Evolutionary conservation across 2,329 filamentous ascomycete species (phyloP).

Genomic region (Pestalotiopsis sp.): DNA sequence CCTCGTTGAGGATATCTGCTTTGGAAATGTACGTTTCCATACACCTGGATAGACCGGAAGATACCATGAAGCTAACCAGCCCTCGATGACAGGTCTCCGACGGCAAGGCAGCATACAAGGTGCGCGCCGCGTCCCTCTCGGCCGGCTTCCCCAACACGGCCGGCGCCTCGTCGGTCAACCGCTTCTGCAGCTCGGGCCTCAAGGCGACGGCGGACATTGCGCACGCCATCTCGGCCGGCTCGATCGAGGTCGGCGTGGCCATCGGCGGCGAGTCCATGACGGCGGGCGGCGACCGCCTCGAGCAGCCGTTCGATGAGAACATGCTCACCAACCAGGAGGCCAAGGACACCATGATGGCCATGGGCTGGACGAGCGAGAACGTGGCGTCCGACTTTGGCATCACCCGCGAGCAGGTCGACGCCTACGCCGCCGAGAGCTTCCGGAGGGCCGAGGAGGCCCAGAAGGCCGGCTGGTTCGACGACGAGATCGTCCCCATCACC

Average conservation of each 20-base stretch:
- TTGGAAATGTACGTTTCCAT: conserved; percentile 75
- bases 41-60: no score
- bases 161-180: conserved; percentile 80
- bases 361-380: conserved; percentile 98
- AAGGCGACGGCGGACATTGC: conserved; percentile 96
- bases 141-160: conserved; percentile 94
- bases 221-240: conserved; percentile 77
- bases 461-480: conserved; percentile 87
- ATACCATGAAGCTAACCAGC: neutral
- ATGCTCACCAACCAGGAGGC: conserved; percentile 77
- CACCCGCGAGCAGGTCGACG: conserved; percentile 77
- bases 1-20: conserved; percentile 85
- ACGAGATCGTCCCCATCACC: conserved; percentile 90
- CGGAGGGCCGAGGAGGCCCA: conserved; percentile 85
- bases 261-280: conserved; percentile 91
- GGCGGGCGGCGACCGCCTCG: conserved; percentile 68
- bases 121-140: conserved; percentile 84
- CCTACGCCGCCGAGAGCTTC: conserved; percentile 86
- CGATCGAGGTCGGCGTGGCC: conserved; percentile 86
- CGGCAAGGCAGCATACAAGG: conserved; percentile 84
- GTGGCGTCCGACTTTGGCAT: conserved; percentile 90
- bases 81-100: conserved; percentile 68
- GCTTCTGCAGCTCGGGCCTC: conserved; percentile 96
- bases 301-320: conserved; percentile 75
- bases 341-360: conserved; percentile 86